These are phyloP conservation scores for Astrothelium subdiscretum DNA, from an alignment of 495 filamentous ascomycete species.

Conservation along the genomic window DNA sequence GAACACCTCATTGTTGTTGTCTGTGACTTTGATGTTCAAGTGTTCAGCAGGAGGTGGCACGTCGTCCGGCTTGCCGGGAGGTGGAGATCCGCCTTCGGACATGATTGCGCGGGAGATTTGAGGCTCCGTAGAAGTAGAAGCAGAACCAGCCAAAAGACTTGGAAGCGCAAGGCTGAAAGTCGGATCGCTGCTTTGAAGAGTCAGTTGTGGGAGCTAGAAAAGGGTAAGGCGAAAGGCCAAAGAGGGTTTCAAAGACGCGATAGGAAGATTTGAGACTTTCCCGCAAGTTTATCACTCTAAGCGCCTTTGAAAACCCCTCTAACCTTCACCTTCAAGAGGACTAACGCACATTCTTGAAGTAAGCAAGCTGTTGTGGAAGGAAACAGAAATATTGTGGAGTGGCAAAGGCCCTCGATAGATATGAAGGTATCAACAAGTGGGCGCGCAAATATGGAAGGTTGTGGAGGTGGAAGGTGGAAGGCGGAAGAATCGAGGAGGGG, in stretches of 20 bases:
- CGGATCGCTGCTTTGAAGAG: background rate
- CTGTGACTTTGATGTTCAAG: slow-evolving; percentile 99
- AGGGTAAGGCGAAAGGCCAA: background rate
- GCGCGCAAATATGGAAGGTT: background rate
- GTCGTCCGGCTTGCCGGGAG: slow-evolving; percentile 47
- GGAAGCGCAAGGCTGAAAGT: background rate
- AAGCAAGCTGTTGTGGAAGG: too few species aligned
- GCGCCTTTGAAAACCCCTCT: background rate
- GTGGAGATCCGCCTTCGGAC: slow-evolving; percentile 36
- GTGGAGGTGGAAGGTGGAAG: background rate
- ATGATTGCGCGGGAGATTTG: slow-evolving; percentile 21
- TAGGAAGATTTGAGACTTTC: background rate
- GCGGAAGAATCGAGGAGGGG: background rate
- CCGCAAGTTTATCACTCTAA: background rate
- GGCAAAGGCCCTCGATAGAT: too few species aligned
- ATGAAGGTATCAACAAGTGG: too few species aligned
- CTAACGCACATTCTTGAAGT: background rate
- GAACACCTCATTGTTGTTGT: slow-evolving; percentile 99
- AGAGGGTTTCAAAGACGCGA: background rate
- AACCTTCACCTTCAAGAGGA: background rate
- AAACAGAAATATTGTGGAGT: too few species aligned
- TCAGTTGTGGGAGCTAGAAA: background rate
- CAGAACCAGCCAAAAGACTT: background rate
- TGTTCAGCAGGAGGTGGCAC: slow-evolving; percentile 57
- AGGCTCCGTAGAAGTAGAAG: background rate